Evolutionary conservation across 345 rosid genomes (phyloP).

Genomic region (Punica granatum): DNA sequence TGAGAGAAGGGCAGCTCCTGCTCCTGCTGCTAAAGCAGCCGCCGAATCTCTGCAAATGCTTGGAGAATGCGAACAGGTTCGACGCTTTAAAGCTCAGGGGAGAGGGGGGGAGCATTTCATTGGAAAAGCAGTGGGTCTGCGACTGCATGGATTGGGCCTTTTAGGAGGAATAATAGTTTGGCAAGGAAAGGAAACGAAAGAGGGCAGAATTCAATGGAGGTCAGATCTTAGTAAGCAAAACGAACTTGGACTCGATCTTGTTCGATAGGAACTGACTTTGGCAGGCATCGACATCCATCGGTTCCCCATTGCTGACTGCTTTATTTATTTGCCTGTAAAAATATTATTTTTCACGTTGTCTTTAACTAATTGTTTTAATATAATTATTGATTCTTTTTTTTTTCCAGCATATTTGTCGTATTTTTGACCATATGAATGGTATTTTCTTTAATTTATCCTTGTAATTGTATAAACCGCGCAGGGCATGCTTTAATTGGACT

Average conservation of each 20-base stretch:
- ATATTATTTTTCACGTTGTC: too few relatives aligned
- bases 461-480: too few relatives aligned
- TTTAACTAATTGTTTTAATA: too few relatives aligned
- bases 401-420: too few relatives aligned
- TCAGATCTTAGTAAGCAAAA: background rate
- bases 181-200: too few relatives aligned
- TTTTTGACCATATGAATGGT: too few relatives aligned
- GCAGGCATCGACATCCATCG: too few relatives aligned
- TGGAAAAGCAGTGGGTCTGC: constrained; percentile 8
- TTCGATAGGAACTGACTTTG: background rate
- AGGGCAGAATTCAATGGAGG: background rate
- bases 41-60: background rate
- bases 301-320: too few relatives aligned
- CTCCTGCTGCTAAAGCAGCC: background rate
- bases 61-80: constrained; percentile 1
- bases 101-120: constrained; percentile 1
- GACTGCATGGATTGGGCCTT: constrained; percentile 9
- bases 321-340: too few relatives aligned
- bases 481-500: too few relatives aligned
- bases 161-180: background rate
- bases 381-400: too few relatives aligned
- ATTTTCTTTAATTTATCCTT: too few relatives aligned
- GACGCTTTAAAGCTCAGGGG: constrained; percentile 7
- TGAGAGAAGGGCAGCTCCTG: background rate
- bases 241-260: constrained; percentile 5